Base-by-base conservation (phyloP, 306 rosid species). In the Crotalaria pallida region DNA sequence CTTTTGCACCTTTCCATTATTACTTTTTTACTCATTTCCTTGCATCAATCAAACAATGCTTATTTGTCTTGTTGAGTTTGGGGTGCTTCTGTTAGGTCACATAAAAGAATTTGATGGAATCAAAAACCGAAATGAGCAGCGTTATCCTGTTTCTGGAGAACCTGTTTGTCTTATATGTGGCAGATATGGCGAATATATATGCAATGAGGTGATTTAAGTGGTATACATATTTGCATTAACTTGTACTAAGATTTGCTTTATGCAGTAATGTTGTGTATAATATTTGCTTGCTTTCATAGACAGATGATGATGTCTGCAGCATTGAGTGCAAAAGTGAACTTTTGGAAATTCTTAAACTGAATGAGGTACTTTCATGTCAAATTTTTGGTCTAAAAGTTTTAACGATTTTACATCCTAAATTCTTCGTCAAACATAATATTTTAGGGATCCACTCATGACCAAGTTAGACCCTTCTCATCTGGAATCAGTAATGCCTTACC, bases 301-400 rank as follows among this genome's bases (percentile, higher is more conserved):
- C 96, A 11, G 80, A 87, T 18, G 96, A 92, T 34, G 96, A 92
- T 76, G 81, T 92, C 53, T 92, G 98, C 84, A 89, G 98, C 85
- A 81, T 79, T 90, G 98, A 92, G 71, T 92, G 98, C 86, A 92
- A 89, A 82, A 49, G 51, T 23, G 91, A 92, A 59, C 88, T 89
- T 64, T 59, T 89, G 79, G 80, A 92, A 67, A 75, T 74, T 55
- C 79, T 67, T 43, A 84, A 80, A 81, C 61, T 26, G 7, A 68
- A 63, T 41, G 71, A 85, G 92, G 96, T 92, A 36, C 34, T 38
- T 73, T 55, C 26, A 1, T 34, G 7, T 57, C 7, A 17, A 38
- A 22, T 38, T n/a, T 36, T 48, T 34, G 71, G 4, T 45, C 58
- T 61, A 27, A 18, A 78, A 62, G 29, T 31, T 67, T 41, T 58